These are phyloP conservation scores for Musa acuminata DNA, from an alignment of 176 grass and related monocot species.

Conservation along the genomic window DNA sequence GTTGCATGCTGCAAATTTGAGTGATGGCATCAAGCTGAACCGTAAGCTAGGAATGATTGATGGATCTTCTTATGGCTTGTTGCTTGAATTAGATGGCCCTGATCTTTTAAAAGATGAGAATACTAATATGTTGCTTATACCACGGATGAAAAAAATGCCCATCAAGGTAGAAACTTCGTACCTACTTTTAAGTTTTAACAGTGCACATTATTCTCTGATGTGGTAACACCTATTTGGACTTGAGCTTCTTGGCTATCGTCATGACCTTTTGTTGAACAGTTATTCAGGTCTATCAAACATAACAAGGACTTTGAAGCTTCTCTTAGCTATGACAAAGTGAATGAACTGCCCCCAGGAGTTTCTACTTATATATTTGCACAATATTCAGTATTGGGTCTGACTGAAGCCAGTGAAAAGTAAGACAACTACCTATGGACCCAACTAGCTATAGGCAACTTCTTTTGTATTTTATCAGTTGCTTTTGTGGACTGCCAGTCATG, in stretches of 20 bases:
- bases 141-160: constrained; percentile 96
- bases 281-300: constrained; percentile 90
- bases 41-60: constrained; percentile 96
- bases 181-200: background rate
- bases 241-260: constrained; percentile 11
- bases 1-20: constrained; percentile 94
- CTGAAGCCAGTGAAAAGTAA: constrained; percentile 78
- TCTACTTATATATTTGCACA: constrained; percentile 56
- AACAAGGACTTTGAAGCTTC: constrained; percentile 85
- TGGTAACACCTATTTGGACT: background rate
- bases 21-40: constrained; percentile 98
- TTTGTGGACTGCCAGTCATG: background rate
- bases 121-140: constrained; percentile 58
- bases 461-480: background rate
- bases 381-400: constrained; percentile 72
- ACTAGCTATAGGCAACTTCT: background rate
- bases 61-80: constrained; percentile 84
- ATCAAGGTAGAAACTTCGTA: constrained; percentile 48
- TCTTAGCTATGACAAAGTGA: constrained; percentile 66
- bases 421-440: background rate
- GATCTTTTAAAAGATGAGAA: constrained; percentile 73
- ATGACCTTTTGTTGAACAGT: constrained; percentile 31
- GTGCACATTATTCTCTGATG: constrained; percentile 4
- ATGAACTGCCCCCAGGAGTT: constrained; percentile 74
- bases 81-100: constrained; percentile 59